Evolutionary conservation across 768 basidiomycete species (phyloP).

Genomic region (Collybia nuda): DNA sequence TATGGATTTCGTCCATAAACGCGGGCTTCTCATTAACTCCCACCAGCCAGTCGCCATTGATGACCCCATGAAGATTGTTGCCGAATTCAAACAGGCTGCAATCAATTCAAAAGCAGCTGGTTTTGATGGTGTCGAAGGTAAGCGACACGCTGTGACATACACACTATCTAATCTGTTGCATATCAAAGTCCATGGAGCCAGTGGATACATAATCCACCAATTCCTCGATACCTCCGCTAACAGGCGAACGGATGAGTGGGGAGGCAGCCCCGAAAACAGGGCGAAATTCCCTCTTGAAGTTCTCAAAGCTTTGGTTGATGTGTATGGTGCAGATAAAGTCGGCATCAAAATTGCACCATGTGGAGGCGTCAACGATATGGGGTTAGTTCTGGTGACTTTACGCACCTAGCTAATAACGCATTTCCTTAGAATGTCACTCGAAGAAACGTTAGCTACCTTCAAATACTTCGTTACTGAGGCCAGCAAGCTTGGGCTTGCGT

Average conservation of each 20-base stretch:
- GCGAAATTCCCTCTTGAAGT: conserved; percentile 7
- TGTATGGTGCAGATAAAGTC: conserved; percentile 13
- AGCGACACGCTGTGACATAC: conserved; percentile 3
- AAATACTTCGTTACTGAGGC: not conserved
- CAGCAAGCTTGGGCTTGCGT: not conserved
- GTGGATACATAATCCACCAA: too few relatives aligned
- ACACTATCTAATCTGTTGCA: not conserved
- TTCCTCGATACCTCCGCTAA: conserved; percentile 34
- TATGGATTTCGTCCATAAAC: conserved; percentile 13
- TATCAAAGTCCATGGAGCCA: conserved; percentile 34
- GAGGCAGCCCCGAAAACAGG: conserved; percentile 37
- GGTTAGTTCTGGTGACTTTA: not conserved
- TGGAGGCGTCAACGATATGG: conserved; percentile 19
- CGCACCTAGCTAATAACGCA: not conserved
- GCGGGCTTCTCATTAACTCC: not conserved
- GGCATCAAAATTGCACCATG: conserved; percentile 15
- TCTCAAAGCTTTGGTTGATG: conserved; percentile 6
- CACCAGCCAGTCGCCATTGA: conserved; percentile 32
- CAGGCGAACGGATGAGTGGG: conserved; percentile 53
- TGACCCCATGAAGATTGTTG: conserved; percentile 36
- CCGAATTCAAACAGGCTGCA: conserved; percentile 39
- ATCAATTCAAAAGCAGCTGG: conserved; percentile 46
- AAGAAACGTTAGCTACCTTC: not conserved
- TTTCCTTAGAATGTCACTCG: not conserved
- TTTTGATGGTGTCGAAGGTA: conserved; percentile 52